Conservation (phyloP, 768 basidiomycete species). For the Termitomyces sp. region DNA sequence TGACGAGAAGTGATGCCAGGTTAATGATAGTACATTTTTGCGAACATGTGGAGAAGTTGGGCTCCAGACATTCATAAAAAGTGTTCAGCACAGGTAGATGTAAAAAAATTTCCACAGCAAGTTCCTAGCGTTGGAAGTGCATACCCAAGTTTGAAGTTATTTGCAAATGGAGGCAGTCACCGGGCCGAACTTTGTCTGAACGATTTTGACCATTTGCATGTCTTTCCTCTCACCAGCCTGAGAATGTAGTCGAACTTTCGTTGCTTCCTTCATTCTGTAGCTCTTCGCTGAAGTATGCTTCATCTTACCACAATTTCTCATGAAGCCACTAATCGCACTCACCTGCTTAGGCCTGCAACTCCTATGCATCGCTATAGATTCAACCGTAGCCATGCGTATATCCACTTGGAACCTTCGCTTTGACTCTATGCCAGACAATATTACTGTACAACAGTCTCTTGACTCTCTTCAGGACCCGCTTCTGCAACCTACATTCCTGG, state of each 20-base stretch:
- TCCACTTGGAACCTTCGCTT: conserved; percentile 51
- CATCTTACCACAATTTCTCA: background rate
- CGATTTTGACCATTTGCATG: background rate
- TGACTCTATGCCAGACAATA: conserved; percentile 46
- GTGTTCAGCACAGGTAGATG: too few relatives aligned
- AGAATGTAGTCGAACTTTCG: background rate
- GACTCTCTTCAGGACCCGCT: conserved; percentile 38
- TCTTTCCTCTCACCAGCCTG: background rate
- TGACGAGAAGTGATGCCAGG: background rate
- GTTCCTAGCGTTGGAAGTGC: too few relatives aligned
- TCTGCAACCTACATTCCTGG: conserved; percentile 25
- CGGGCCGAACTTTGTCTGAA: too few relatives aligned
- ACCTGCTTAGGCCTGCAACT: background rate
- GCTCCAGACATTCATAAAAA: too few relatives aligned
- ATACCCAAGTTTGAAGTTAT: too few relatives aligned
- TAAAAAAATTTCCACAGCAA: too few relatives aligned
- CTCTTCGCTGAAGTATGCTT: background rate
- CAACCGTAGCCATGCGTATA: conserved; percentile 25
- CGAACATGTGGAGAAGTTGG: too few relatives aligned
- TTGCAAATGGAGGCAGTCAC: too few relatives aligned
- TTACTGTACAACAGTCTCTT: conserved; percentile 43
- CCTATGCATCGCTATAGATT: background rate
- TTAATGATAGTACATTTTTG: too few relatives aligned
- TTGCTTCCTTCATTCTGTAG: background rate
- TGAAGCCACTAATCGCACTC: background rate